Evolutionary conservation across 441 rosid genomes (phyloP).

Genomic region (Raphanus hybrid): DNA sequence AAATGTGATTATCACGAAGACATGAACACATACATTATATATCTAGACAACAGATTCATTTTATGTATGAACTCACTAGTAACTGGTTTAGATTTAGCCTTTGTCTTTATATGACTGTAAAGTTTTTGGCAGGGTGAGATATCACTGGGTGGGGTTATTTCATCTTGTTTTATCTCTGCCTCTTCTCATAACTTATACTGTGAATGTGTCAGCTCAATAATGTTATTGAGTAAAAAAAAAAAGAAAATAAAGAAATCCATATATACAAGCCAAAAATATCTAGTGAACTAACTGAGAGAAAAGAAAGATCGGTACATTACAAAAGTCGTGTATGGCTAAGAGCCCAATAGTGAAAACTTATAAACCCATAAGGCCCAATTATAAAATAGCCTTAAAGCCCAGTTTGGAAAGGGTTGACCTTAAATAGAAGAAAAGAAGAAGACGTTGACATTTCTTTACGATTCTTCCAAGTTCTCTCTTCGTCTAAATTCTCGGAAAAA

Average conservation of each 20-base stretch:
- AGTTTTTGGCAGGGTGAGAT: slow-evolving; percentile 36
- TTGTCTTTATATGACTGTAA: slow-evolving; percentile 23
- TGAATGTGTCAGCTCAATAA: slow-evolving; percentile 36
- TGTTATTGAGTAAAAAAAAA: neutral
- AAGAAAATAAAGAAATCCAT: neutral
- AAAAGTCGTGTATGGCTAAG: neutral
- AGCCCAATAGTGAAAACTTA: neutral
- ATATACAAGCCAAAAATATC: neutral
- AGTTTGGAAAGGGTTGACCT: slow-evolving; percentile 6
- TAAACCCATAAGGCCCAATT: neutral
- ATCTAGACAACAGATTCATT: neutral
- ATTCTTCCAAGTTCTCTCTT: slow-evolving; percentile 25
- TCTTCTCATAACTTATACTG: slow-evolving; percentile 6
- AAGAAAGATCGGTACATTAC: neutral
- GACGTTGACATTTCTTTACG: slow-evolving; percentile 21
- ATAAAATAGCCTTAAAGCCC: neutral
- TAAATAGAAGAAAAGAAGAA: neutral
- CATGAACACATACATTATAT: neutral
- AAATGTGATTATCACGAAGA: slow-evolving; percentile 27
- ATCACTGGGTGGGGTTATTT: slow-evolving; percentile 37
- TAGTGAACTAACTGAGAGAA: neutral
- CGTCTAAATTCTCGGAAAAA: slow-evolving; percentile 41
- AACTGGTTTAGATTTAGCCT: slow-evolving; percentile 5
- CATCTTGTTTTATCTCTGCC: slow-evolving; percentile 22
- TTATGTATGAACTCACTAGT: slow-evolving; percentile 23